These are phyloP conservation scores for Venturia nashicola DNA, from an alignment of 2,329 filamentous ascomycete genomes.

Conservation along the genomic window DNA sequence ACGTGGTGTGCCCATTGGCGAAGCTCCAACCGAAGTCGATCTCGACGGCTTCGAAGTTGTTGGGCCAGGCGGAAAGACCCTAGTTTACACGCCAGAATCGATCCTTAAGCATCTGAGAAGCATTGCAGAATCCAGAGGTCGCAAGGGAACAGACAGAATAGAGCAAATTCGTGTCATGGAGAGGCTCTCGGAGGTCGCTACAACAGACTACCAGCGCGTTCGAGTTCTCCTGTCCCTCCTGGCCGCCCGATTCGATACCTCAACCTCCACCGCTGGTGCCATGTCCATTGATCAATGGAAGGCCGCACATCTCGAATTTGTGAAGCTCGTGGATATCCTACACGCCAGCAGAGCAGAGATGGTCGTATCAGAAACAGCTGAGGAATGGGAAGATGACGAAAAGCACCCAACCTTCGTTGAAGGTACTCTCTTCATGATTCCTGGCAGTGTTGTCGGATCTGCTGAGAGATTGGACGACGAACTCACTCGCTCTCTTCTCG, in stretches of 20 bases:
- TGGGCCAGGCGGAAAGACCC: constrained; percentile 74
- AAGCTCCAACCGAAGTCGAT: constrained; percentile 43
- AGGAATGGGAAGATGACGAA: constrained; percentile 99
- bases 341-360: constrained; percentile 59
- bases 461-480: constrained; percentile 94
- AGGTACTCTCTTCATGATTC: constrained; percentile 77
- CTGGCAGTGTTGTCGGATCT: constrained; percentile 88
- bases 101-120: constrained; percentile 93
- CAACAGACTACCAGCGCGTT: constrained; percentile 86
- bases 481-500: constrained; percentile 90
- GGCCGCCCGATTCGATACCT: constrained; percentile 87
- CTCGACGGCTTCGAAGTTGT: constrained; percentile 85
- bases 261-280: constrained; percentile 63
- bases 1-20: constrained; percentile 35
- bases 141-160: constrained; percentile 92
- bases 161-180: constrained; percentile 98
- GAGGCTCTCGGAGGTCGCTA: constrained; percentile 80
- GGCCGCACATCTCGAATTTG: constrained; percentile 77
- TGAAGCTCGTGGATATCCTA: constrained; percentile 62
- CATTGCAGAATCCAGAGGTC: constrained; percentile 90
- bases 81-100: constrained; percentile 91
- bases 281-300: constrained; percentile 99
- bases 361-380: constrained; percentile 78
- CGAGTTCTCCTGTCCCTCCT: constrained; percentile 84
- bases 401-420: constrained; percentile 65